Percentiles rank a stretch among this genome's conserved stretches.
phyloP scores from a whole-genome alignment of 768 basidiomycete genomes.

The Termitomyces sp. region DNA sequence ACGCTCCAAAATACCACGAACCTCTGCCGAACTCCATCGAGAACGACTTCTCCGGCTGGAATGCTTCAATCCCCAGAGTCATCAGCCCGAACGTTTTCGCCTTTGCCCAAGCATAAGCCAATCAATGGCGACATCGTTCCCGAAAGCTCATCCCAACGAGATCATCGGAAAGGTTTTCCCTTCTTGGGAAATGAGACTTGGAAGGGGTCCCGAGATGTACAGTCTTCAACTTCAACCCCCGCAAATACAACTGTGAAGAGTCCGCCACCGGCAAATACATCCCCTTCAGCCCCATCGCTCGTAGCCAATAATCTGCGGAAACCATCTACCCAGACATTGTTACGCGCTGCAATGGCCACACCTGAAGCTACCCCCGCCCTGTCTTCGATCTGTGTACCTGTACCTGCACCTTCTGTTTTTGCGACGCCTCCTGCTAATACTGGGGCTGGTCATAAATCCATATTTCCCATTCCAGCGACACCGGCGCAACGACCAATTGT shows the following conservation, averaged over 20 bases:
- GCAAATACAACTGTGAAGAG: neutral
- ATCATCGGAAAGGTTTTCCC: slow-evolving; percentile 13
- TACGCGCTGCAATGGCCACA: neutral
- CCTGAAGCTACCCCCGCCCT: neutral
- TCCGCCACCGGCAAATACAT: neutral
- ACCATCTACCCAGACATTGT: neutral
- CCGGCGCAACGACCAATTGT: neutral
- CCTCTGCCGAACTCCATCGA: slow-evolving; percentile 2
- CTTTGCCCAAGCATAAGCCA: neutral
- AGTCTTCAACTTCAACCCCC: neutral
- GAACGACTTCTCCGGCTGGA: slow-evolving; percentile 6
- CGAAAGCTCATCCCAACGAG: slow-evolving; percentile 11
- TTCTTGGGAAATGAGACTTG: slow-evolving; percentile 4
- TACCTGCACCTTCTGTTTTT: neutral
- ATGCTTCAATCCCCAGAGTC: slow-evolving; percentile 13
- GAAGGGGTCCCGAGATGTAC: neutral
- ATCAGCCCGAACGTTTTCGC: slow-evolving; percentile 6
- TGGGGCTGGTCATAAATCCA: neutral
- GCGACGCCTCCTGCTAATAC: neutral
- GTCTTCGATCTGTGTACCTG: neutral
- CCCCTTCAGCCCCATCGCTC: neutral
- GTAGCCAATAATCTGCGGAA: neutral
- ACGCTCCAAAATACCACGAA: neutral
- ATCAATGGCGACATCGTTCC: slow-evolving; percentile 9
- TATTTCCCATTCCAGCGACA: neutral